phyloP scores from a whole-genome alignment of 352 stramenopile species.

The Peronospora farinosa region DNA sequence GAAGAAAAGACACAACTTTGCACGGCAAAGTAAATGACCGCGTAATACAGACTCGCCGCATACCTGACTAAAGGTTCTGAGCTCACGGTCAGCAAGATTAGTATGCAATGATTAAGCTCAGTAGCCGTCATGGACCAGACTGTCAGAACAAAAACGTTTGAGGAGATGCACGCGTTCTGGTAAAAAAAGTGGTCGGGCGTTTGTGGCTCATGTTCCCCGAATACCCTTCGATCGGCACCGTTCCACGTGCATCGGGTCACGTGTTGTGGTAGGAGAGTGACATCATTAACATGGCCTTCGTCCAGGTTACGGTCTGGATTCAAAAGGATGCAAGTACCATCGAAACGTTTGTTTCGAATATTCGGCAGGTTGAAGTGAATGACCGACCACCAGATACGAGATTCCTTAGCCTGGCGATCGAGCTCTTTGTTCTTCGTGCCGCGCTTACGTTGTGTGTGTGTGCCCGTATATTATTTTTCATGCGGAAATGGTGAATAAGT shows the following conservation, averaged over 20 bases:
- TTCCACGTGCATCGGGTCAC: neutral
- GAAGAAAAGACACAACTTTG: too few species aligned
- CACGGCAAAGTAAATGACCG: too few species aligned
- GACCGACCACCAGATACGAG: slow-evolving; percentile 10
- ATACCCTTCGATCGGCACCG: slow-evolving; percentile 6
- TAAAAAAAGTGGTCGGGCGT: neutral
- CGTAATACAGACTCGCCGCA: neutral
- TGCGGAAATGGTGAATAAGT: too few species aligned
- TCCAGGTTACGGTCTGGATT: slow-evolving; percentile 3
- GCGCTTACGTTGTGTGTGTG: too few species aligned
- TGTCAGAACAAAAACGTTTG: slow-evolving; percentile 1
- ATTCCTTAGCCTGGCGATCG: neutral
- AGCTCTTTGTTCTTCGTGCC: too few species aligned
- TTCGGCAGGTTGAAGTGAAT: slow-evolving; percentile 24
- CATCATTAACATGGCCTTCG: neutral
- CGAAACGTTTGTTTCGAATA: neutral
- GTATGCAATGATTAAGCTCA: neutral
- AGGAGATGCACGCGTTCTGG: slow-evolving; percentile 1
- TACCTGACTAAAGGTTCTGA: neutral
- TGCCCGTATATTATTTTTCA: neutral
- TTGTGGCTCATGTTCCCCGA: neutral
- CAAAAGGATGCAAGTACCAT: neutral
- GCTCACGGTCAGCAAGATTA: neutral
- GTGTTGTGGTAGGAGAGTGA: neutral
- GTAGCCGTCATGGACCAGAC: neutral